Conservation (phyloP, 2,329 filamentous ascomycete species). For the Aspergillus hiratsukae region DNA sequence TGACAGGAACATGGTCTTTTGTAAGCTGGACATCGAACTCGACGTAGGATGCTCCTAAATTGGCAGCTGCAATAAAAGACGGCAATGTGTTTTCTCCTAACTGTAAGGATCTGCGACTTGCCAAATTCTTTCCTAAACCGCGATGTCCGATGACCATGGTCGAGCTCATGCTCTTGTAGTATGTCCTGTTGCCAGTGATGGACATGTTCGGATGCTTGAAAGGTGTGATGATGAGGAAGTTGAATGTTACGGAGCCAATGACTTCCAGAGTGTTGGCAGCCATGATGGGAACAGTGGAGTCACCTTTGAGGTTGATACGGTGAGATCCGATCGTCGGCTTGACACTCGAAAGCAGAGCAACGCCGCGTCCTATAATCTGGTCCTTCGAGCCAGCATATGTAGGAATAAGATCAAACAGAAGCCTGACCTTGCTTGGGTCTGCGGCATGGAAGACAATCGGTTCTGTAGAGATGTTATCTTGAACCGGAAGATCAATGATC, state of each 20-base stretch:
- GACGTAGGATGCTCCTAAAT: constrained; percentile 72
- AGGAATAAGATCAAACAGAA: constrained; percentile 91
- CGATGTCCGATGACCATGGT: constrained; percentile 76
- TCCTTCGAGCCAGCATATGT: constrained; percentile 84
- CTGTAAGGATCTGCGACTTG: constrained; percentile 79
- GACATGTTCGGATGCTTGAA: constrained; percentile 94
- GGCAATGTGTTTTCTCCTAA: constrained; percentile 93
- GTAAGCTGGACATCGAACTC: constrained; percentile 89
- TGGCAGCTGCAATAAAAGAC: constrained; percentile 94
- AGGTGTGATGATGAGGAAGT: constrained; percentile 90
- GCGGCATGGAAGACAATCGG: constrained; percentile 82
- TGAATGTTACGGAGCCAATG: constrained; percentile 94
- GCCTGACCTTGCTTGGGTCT: constrained; percentile 75
- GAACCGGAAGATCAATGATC: constrained; percentile 85
- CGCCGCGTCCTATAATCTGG: constrained; percentile 79
- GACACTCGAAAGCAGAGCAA: constrained; percentile 81
- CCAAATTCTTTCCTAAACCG: constrained; percentile 84
- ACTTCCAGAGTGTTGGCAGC: constrained; percentile 77
- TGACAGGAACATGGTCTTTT: constrained; percentile 97
- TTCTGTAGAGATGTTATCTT: constrained; percentile 90
- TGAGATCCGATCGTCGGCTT: constrained; percentile 78
- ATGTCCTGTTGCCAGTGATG: constrained; percentile 83
- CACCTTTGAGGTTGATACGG: constrained; percentile 87
- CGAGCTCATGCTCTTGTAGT: constrained; percentile 88
- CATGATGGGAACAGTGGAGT: constrained; percentile 87